Conservation (phyloP, 345 rosid genomes). For the Populus pruinosa region DNA sequence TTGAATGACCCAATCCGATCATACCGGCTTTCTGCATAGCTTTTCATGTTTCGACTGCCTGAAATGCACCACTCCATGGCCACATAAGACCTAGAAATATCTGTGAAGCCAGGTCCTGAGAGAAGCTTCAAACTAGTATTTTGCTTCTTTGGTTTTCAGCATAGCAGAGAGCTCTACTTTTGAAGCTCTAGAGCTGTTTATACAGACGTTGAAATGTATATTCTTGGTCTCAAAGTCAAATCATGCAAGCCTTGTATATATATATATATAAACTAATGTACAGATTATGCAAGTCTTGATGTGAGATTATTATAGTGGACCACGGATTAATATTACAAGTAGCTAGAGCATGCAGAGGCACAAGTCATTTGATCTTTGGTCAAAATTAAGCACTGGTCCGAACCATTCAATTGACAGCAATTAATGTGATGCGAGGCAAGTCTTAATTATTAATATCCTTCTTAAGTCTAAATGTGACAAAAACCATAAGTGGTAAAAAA, state of each 20-base stretch:
- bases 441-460: background rate
- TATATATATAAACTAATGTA: too few species aligned
- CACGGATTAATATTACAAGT: too few species aligned
- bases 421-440: too few species aligned
- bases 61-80: constrained; percentile 26
- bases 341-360: too few species aligned
- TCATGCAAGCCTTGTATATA: background rate
- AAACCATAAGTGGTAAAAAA: background rate
- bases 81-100: background rate
- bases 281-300: background rate
- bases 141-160: background rate
- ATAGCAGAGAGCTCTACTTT: background rate
- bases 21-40: constrained; percentile 7
- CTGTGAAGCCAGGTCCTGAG: background rate
- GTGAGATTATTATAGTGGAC: too few species aligned
- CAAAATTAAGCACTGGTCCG: background rate
- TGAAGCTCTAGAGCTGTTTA: background rate
- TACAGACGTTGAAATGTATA: background rate
- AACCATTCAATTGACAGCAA: background rate
- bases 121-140: background rate
- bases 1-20: constrained; percentile 18
- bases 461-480: background rate
- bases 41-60: constrained; percentile 1
- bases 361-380: too few species aligned
- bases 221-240: background rate